A percentile compares a stretch with the other conserved stretches of the same genome.
Conservation (phyloP, 129 eudicot genomes). For the Saposhnikovia divaricata region DNA sequence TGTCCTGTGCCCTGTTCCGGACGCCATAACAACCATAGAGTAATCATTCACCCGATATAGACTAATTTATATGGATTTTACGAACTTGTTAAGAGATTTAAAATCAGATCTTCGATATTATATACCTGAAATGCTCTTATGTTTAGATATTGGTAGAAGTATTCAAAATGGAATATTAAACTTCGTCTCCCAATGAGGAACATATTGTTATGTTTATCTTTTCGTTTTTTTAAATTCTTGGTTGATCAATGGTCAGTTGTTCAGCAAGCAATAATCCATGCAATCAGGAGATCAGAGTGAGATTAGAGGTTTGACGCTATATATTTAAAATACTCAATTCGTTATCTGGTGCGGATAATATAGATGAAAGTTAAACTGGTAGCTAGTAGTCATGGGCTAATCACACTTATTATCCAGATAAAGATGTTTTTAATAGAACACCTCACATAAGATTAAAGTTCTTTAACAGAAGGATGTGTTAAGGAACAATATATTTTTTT, state of each 20-base stretch:
- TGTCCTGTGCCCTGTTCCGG: not conserved
- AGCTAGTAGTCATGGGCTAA: not conserved
- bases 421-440: not conserved
- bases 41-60: not conserved
- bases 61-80: too few relatives aligned
- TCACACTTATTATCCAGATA: not conserved
- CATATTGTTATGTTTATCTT: too few relatives aligned
- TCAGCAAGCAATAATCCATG: not conserved
- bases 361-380: not conserved
- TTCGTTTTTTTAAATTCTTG: not conserved
- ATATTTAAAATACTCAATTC: not conserved
- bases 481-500: not conserved
- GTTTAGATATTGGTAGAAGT: not conserved
- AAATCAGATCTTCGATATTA: too few relatives aligned
- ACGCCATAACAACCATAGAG: not conserved
- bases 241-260: not conserved
- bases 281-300: not conserved
- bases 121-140: not conserved
- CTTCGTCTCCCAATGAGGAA: not conserved
- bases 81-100: too few relatives aligned
- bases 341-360: not conserved
- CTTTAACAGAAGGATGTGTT: not conserved
- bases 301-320: not conserved
- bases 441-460: not conserved
- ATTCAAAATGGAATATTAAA: not conserved